A percentile compares a stretch with the other conserved stretches of the same genome.
These are phyloP conservation scores for Candida khao-thaluensis DNA, from an alignment of 805 yeast genomes.

Conservation along the genomic window DNA sequence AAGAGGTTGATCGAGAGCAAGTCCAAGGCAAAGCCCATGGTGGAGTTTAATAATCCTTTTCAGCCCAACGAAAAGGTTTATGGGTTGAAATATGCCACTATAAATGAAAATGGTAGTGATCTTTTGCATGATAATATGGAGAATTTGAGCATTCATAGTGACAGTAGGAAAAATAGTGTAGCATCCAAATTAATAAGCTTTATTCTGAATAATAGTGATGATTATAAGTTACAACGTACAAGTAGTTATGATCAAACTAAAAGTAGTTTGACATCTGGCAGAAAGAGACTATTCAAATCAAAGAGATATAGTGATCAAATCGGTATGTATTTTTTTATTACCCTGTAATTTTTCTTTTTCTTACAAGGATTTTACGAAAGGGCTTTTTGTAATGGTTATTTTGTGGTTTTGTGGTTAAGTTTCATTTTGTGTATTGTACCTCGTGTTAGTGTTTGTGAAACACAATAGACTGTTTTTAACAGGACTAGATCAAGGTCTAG, in stretches of 20 bases:
- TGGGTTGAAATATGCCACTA: not conserved
- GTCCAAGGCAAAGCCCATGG: constrained; percentile 5
- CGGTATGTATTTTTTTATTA: constrained; percentile 36
- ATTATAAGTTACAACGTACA: constrained; percentile 19
- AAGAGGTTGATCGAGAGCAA: constrained; percentile 12
- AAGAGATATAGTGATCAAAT: constrained; percentile 26
- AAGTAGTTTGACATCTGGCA: constrained; percentile 30
- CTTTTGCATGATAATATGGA: not conserved
- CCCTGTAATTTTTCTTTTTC: too few relatives aligned
- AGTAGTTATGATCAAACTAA: constrained; percentile 38
- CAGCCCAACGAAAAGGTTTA: constrained; percentile 8
- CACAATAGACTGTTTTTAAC: too few relatives aligned
- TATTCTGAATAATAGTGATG: constrained; percentile 18
- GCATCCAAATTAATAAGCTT: constrained; percentile 22
- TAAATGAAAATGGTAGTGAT: constrained; percentile 2
- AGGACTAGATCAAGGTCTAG: too few relatives aligned
- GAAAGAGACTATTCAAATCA: constrained; percentile 21
- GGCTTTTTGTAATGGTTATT: too few relatives aligned
- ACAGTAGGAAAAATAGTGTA: constrained; percentile 16
- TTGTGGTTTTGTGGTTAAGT: too few relatives aligned
- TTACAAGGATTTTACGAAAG: too few relatives aligned
- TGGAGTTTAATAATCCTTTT: constrained; percentile 16
- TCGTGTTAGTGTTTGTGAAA: too few relatives aligned
- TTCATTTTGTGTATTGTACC: too few relatives aligned
- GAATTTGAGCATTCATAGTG: constrained; percentile 4